Evolutionary conservation across 352 stramenopile genomes (phyloP).

Genomic region (Phytopythium oedochilum): DNA sequence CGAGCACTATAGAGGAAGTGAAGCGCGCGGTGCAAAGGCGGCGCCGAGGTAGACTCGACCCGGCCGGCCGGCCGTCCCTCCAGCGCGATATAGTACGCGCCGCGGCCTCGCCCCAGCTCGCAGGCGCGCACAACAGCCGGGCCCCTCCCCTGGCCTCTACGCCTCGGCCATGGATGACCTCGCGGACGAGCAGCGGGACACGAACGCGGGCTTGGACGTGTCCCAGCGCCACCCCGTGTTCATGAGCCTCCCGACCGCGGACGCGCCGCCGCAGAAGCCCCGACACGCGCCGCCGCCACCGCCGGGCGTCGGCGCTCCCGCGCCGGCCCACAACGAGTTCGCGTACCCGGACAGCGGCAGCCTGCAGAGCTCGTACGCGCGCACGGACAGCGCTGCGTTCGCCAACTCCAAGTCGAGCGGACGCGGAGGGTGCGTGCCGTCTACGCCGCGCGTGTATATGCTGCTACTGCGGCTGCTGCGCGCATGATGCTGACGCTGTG

Average conservation of each 20-base stretch:
- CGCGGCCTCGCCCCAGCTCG: background rate
- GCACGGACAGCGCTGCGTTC: conserved; percentile 19
- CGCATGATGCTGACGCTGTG: background rate
- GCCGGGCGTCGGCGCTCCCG: background rate
- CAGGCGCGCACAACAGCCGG: background rate
- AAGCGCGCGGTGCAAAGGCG: background rate
- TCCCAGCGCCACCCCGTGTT: conserved; percentile 26
- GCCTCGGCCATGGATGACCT: background rate
- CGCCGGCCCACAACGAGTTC: conserved; percentile 1
- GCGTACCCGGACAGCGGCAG: conserved; percentile 13
- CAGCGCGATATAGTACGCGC: background rate
- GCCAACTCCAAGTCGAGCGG: conserved; percentile 19
- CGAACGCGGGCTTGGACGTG: conserved; percentile 8
- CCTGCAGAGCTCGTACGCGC: conserved; percentile 10
- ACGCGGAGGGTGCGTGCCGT: conserved; percentile 21
- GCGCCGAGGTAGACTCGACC: background rate
- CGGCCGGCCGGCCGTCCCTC: background rate
- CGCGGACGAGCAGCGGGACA: conserved; percentile 7
- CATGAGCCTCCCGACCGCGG: conserved; percentile 11
- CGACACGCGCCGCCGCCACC: conserved; percentile 20
- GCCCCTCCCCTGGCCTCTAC: background rate
- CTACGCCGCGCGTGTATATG: no score
- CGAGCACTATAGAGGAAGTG: background rate
- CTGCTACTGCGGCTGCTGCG: no score
- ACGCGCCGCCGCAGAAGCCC: background rate